phyloP scores from a whole-genome alignment of 2,329 filamentous ascomycete genomes.

The Aspergillus sp. region DNA sequence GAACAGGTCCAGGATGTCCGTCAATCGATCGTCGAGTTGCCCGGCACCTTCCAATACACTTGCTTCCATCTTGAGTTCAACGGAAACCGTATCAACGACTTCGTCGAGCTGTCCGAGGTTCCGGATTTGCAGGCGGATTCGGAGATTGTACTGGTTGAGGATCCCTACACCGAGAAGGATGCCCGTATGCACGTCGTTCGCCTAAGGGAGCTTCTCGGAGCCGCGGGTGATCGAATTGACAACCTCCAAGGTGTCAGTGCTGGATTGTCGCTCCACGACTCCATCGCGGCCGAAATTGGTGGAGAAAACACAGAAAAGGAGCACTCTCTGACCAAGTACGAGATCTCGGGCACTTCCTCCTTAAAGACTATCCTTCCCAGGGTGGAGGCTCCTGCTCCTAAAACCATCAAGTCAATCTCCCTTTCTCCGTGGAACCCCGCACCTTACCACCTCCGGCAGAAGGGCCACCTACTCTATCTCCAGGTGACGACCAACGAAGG shows the following conservation, averaged over 20 bases:
- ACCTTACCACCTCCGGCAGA: conserved; percentile 84
- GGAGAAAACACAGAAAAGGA: conserved; percentile 43
- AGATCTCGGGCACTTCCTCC: conserved; percentile 69
- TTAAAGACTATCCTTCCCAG: conserved; percentile 71
- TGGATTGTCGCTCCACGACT: conserved; percentile 83
- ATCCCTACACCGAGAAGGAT: conserved; percentile 98
- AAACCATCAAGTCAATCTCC: conserved; percentile 85
- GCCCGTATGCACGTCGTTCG: conserved; percentile 91
- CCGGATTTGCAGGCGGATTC: conserved; percentile 73
- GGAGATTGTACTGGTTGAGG: conserved; percentile 79
- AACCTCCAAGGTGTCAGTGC: conserved; percentile 81
- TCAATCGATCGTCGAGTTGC: conserved; percentile 92
- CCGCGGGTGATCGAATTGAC: conserved; percentile 84
- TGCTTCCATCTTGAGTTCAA: conserved; percentile 97
- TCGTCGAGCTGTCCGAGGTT: conserved; percentile 86
- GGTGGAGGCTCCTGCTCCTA: conserved; percentile 68
- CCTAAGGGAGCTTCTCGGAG: conserved; percentile 88
- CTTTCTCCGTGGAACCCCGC: conserved; percentile 96
- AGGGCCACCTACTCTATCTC: conserved; percentile 89
- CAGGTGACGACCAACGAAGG: conserved; percentile 88
- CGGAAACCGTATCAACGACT: conserved; percentile 90
- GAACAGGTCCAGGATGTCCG: conserved; percentile 97
- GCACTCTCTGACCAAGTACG: conserved; percentile 68
- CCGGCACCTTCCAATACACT: conserved; percentile 91
- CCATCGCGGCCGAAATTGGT: conserved; percentile 56